Percentiles rank a stretch among this genome's conserved stretches.
These are phyloP conservation scores for Nasturtium officinale DNA, from an alignment of 345 rosid species.

Conservation along the genomic window DNA sequence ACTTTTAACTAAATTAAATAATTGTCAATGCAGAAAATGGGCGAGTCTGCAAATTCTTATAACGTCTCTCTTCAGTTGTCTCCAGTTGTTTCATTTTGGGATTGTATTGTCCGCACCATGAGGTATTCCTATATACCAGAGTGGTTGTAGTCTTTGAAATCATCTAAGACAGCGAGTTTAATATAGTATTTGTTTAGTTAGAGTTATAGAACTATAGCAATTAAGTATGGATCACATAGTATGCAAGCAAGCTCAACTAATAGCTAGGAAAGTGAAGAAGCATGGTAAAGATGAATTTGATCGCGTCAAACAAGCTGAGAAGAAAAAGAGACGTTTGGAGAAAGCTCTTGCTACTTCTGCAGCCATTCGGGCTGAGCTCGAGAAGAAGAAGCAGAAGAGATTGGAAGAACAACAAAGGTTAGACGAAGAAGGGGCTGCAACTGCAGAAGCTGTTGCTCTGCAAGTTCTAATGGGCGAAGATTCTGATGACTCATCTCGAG, in stretches of 20 bases:
- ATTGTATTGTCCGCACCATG: conserved; percentile 86
- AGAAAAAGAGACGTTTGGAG: conserved; percentile 81
- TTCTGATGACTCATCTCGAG: conserved; percentile 69
- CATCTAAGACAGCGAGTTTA: conserved; percentile 37
- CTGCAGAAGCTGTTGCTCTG: conserved; percentile 97
- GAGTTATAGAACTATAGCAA: conserved; percentile 31
- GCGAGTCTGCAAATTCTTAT: conserved; percentile 62
- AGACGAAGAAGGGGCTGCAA: conserved; percentile 98
- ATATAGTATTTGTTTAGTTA: conserved; percentile 45
- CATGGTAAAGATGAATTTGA: conserved; percentile 69
- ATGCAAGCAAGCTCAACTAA: conserved; percentile 68
- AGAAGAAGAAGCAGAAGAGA: conserved; percentile 79
- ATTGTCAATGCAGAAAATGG: conserved; percentile 53
- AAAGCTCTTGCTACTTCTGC: conserved; percentile 90
- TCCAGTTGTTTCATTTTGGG: conserved; percentile 67
- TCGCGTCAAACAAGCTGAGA: conserved; percentile 81
- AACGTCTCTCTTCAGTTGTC: conserved; percentile 74
- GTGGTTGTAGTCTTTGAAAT: conserved; percentile 76
- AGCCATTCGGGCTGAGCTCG: conserved; percentile 74
- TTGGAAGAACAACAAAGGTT: conserved; percentile 94
- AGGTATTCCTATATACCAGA: conserved; percentile 96
- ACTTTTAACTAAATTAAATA: conserved; percentile 30
- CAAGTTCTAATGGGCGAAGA: conserved; percentile 88
- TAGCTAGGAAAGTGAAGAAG: conserved; percentile 74
- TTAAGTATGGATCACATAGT: conserved; percentile 64